Base-by-base conservation (phyloP, 208 protist species). In the Acanthamoeba healyi region DNA sequence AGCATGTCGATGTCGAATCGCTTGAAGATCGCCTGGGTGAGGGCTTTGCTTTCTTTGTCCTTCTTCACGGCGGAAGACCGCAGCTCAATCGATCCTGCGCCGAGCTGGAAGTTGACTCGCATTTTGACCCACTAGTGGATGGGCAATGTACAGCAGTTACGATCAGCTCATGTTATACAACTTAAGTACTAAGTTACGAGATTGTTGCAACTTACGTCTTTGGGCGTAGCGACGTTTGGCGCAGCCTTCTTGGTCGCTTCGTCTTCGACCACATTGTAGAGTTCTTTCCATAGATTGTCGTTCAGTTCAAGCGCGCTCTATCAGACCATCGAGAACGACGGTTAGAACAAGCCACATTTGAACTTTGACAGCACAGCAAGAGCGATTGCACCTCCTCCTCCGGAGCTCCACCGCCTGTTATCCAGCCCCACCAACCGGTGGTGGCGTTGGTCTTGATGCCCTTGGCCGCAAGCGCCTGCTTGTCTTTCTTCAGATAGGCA, bases 211-310 rank as follows among this genome's bases (percentile, higher is more conserved):
- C 40, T 9, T 26, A 86, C 84, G 54, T 90, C 84, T n/a, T 90
- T 90, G 15, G 84, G 84, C 17, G 40, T 70, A 46, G 67, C 22
- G 2, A 86, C 19, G 54, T 63, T 90, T 6, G 84, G 56, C 4
- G 54, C 22, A 15, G 49, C 38, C 84, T 90, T 90, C 58, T 90
- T 90, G 14, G 10, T 70, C 12, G 61, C 54, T 44, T 90, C 84
- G 17, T 24, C 26, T 24, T 90, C 84, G 3, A 90, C 84, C 9
- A 90, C 58, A 1, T 44, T 70, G 84, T 90, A 90, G 38, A 90
- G 58, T 19, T 90, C 84, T n/a, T 90, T 90, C 84, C 84, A 90
- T 12, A 90, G 84, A 19, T 90, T 54, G 36, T 90, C 84, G 84
- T 40, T 90, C 4, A 90, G 84, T 19, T 90, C 54, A 5, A 90